A percentile compares a stretch with the other conserved stretches of the same genome.
phyloP scores from a whole-genome alignment of 208 protist species.

The Leishmania amazonensis region DNA sequence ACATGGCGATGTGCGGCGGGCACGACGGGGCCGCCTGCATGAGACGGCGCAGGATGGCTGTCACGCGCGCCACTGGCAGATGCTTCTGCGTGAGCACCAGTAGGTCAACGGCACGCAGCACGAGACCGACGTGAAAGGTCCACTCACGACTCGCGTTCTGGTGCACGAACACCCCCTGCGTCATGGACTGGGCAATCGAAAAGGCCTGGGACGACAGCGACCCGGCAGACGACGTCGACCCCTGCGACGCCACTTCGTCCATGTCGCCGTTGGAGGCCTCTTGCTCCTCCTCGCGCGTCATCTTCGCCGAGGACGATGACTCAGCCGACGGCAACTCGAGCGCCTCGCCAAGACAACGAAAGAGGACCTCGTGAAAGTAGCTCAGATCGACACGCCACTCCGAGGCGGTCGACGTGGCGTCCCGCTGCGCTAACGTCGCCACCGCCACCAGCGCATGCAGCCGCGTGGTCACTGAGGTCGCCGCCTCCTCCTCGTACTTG shows the following conservation, averaged over 20 bases:
- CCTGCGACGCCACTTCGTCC: constrained; percentile 80
- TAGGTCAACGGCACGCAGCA: constrained; percentile 88
- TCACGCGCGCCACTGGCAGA: constrained; percentile 79
- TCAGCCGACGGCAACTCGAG: constrained; percentile 71
- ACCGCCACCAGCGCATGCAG: constrained; percentile 90
- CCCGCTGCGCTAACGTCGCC: constrained; percentile 84
- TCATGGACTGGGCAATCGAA: constrained; percentile 92
- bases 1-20: constrained; percentile 85
- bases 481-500: constrained; percentile 54
- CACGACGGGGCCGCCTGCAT: constrained; percentile 66
- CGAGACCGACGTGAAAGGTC: constrained; percentile 87
- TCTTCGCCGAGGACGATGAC: constrained; percentile 51
- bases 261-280: constrained; percentile 34
- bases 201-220: constrained; percentile 92
- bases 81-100: constrained; percentile 92
- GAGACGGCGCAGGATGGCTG: constrained; percentile 85
- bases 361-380: constrained; percentile 93
- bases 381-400: constrained; percentile 93
- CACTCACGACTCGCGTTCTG: constrained; percentile 84
- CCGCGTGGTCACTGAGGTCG: constrained; percentile 74
- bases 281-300: constrained; percentile 53
- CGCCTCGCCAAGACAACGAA: constrained; percentile 81
- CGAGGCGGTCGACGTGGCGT: constrained; percentile 73
- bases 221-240: constrained; percentile 84
- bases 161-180: constrained; percentile 73